These are phyloP conservation scores for Hydnomerulius pinastri DNA, from an alignment of 768 basidiomycete genomes.

Conservation along the genomic window DNA sequence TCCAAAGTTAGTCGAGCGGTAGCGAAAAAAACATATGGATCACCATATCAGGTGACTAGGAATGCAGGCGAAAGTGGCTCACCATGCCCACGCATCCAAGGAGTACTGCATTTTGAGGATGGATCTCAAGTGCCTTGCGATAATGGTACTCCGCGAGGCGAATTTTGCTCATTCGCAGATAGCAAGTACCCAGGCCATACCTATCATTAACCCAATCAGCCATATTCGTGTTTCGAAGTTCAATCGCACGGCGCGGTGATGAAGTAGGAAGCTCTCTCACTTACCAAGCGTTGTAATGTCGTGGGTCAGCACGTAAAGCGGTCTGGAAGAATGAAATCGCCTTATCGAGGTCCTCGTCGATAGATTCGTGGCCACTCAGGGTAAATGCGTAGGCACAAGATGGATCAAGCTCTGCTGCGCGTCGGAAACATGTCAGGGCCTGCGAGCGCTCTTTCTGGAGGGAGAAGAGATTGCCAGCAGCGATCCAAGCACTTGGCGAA, in stretches of 20 bases:
- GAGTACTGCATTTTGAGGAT: constrained; percentile 93
- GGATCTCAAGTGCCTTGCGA: constrained; percentile 87
- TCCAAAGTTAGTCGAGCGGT: constrained; percentile 12
- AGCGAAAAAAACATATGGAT: constrained; percentile 7
- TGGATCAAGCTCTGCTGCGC: constrained; percentile 88
- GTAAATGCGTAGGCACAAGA: constrained; percentile 95
- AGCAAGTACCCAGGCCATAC: constrained; percentile 99
- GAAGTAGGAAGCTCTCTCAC: constrained; percentile 30
- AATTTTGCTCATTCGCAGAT: constrained; percentile 91
- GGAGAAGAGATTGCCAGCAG: constrained; percentile 94
- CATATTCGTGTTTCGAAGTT: constrained; percentile 3
- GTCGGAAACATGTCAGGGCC: constrained; percentile 90
- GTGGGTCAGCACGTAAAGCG: constrained; percentile 86
- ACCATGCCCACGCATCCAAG: constrained; percentile 97
- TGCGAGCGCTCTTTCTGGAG: constrained; percentile 92
- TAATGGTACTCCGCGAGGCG: constrained; percentile 96
- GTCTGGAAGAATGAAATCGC: constrained; percentile 91
- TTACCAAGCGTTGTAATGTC: constrained; percentile 98
- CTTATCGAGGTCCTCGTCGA: constrained; percentile 93
- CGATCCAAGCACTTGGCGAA: constrained; percentile 91
- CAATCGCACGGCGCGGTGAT: neutral
- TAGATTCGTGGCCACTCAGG: constrained; percentile 93
- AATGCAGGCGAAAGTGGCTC: constrained; percentile 38
- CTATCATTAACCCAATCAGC: constrained; percentile 47
- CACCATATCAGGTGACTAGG: constrained; percentile 18